These are phyloP conservation scores for Torrubiella hemipterigena DNA, from an alignment of 2,329 filamentous ascomycete genomes.

Conservation along the genomic window DNA sequence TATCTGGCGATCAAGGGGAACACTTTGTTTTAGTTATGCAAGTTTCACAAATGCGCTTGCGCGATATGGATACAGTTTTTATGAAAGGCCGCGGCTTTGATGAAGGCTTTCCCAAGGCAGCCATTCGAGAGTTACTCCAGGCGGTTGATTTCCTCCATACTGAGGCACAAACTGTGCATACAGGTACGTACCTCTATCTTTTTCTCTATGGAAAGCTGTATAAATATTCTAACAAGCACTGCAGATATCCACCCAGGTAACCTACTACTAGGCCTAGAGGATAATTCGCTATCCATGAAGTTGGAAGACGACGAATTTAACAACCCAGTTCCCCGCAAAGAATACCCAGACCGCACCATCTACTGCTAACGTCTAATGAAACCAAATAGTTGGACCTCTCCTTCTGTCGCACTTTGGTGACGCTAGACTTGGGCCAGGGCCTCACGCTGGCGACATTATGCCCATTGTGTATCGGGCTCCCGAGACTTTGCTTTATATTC, in stretches of 20 bases:
- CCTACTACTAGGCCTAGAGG: slow-evolving; percentile 11
- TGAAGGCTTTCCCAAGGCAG: slow-evolving; percentile 17
- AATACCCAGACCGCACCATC: slow-evolving; percentile 10
- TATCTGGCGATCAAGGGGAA: slow-evolving; percentile 9
- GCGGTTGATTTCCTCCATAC: slow-evolving; percentile 22
- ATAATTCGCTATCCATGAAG: slow-evolving; percentile 11
- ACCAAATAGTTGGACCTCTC: slow-evolving; percentile 12
- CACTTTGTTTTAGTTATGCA: slow-evolving; percentile 13
- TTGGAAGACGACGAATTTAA: slow-evolving; percentile 12
- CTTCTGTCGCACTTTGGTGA: slow-evolving; percentile 18
- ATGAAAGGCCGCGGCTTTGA: slow-evolving; percentile 11
- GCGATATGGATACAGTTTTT: slow-evolving; percentile 19
- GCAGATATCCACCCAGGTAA: slow-evolving; percentile 15
- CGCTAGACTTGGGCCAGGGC: slow-evolving; percentile 12
- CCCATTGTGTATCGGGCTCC: slow-evolving; percentile 1
- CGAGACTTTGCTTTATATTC: neutral
- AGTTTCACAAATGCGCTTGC: slow-evolving; percentile 16
- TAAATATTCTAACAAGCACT: too few species aligned
- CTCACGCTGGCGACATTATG: slow-evolving; percentile 11
- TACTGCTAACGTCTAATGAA: slow-evolving; percentile 14
- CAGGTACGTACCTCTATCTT: slow-evolving; percentile 12
- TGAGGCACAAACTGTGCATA: slow-evolving; percentile 18
- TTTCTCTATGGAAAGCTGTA: neutral
- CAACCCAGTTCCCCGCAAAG: slow-evolving; percentile 12
- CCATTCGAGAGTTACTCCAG: slow-evolving; percentile 16